A percentile compares a stretch with the other conserved stretches of the same genome.
These are phyloP conservation scores for Hygrophorus pudorinus DNA, from an alignment of 768 basidiomycete genomes.

Conservation along the genomic window DNA sequence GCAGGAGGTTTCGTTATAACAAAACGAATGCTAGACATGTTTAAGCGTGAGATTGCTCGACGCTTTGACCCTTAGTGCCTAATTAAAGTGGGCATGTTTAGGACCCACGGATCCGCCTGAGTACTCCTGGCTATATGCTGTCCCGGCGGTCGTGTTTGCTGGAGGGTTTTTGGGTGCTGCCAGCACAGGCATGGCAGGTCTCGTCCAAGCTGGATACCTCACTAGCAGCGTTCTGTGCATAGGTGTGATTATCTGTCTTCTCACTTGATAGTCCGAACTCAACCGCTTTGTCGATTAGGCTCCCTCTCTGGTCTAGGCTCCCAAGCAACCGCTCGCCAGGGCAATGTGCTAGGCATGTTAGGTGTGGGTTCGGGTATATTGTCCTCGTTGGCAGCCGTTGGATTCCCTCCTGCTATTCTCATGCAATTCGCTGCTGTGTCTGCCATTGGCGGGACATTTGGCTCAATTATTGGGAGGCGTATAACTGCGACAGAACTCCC, in stretches of 20 bases:
- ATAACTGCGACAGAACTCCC: constrained; percentile 85
- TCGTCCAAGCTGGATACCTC: constrained; percentile 83
- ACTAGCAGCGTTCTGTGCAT: constrained; percentile 84
- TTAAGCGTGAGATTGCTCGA: constrained; percentile 49
- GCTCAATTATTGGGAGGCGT: constrained; percentile 67
- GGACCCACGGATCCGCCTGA: constrained; percentile 82
- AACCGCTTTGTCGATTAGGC: constrained; percentile 26
- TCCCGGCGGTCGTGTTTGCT: constrained; percentile 75
- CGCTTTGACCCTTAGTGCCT: not conserved
- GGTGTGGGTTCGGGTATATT: constrained; percentile 78
- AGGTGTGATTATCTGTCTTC: constrained; percentile 26
- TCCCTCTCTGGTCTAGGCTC: constrained; percentile 75
- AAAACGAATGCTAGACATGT: constrained; percentile 90
- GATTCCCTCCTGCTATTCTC: constrained; percentile 66
- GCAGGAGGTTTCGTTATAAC: constrained; percentile 85
- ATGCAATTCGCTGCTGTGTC: constrained; percentile 73
- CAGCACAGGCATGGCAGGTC: constrained; percentile 74
- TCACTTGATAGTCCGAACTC: not conserved
- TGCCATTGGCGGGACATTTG: constrained; percentile 60
- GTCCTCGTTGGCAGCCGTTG: constrained; percentile 73
- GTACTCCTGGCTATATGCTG: constrained; percentile 72
- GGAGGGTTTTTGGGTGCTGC: constrained; percentile 78
- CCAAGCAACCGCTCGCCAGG: constrained; percentile 74
- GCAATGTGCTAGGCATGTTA: constrained; percentile 82
- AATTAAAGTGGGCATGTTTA: constrained; percentile 15